These are phyloP conservation scores for Tetrahymena malaccensis DNA, from an alignment of 73 alveolate species.

Conservation along the genomic window DNA sequence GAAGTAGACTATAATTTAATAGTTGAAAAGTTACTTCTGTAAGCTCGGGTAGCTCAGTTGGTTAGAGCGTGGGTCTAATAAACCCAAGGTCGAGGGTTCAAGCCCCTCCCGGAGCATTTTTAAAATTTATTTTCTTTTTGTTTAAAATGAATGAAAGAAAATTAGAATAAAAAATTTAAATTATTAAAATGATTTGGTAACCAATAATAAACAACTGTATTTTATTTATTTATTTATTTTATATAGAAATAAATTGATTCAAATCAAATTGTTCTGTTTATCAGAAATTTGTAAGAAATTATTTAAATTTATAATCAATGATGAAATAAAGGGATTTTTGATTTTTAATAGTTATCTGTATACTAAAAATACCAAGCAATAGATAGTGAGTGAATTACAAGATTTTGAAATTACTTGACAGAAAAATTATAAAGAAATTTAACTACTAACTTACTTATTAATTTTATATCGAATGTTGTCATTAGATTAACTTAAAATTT, in stretches of 20 bases:
- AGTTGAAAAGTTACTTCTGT: background rate
- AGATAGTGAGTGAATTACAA: background rate
- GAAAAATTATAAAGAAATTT: background rate
- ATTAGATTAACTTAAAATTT: background rate
- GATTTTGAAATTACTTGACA: background rate
- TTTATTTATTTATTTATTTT: background rate
- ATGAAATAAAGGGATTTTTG: background rate
- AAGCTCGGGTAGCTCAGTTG: slow-evolving; percentile 3
- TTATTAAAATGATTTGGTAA: background rate
- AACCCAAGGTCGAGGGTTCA: slow-evolving; percentile 3
- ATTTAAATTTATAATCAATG: background rate
- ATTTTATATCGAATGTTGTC: background rate
- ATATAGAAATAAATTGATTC: background rate
- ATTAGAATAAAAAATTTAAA: no score
- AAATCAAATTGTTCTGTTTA: background rate
- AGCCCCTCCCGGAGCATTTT: slow-evolving; percentile 2
- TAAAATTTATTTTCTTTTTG: no score
- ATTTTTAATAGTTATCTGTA: background rate
- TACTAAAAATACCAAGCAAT: background rate
- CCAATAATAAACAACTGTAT: background rate
- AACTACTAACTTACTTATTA: background rate
- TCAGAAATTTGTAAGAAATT: background rate
- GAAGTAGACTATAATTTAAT: background rate
- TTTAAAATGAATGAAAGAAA: no score
- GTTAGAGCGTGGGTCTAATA: slow-evolving; percentile 1